Evolutionary conservation across 192 early-diverging fungal genomes (phyloP).

Genomic region (Borealophlyctis nickersoniae): DNA sequence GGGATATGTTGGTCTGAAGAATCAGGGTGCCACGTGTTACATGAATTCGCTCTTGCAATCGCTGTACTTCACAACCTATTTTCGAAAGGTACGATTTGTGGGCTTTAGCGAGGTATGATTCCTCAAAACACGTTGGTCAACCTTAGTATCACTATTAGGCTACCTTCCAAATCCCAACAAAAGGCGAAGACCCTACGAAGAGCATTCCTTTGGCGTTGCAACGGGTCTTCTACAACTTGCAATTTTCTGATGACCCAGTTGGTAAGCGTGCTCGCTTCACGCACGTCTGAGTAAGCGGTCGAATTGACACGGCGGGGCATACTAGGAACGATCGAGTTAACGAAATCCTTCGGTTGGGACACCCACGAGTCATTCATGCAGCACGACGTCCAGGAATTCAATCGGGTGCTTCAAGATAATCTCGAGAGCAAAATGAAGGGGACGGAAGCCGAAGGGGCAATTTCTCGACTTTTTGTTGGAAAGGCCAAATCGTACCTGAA

Average conservation of each 20-base stretch:
- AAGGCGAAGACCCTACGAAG: slow-evolving; percentile 81
- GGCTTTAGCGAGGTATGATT: slow-evolving; percentile 1
- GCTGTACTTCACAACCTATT: slow-evolving; percentile 89
- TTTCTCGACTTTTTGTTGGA: slow-evolving; percentile 88
- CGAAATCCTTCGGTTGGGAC: slow-evolving; percentile 98
- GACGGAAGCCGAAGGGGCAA: slow-evolving; percentile 88
- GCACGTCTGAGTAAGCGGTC: background rate
- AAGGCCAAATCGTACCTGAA: slow-evolving; percentile 97
- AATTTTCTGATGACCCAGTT: slow-evolving; percentile 67
- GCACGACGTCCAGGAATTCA: slow-evolving; percentile 99
- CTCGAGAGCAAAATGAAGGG: slow-evolving; percentile 97
- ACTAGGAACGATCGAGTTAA: slow-evolving; percentile 82
- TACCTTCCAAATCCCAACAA: slow-evolving; percentile 89
- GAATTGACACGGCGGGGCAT: background rate
- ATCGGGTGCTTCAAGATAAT: slow-evolving; percentile 94
- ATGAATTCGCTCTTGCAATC: slow-evolving; percentile 98
- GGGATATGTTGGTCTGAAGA: slow-evolving; percentile 90
- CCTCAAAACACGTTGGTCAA: background rate
- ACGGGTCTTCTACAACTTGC: slow-evolving; percentile 90
- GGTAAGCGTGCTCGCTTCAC: slow-evolving; percentile 30
- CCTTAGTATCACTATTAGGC: slow-evolving; percentile 42
- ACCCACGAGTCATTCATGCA: slow-evolving; percentile 92
- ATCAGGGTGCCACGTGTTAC: slow-evolving; percentile 98
- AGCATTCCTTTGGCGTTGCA: slow-evolving; percentile 89
- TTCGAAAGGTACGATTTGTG: slow-evolving; percentile 61